These are phyloP conservation scores for Zostera marina DNA, from an alignment of 116 monocot species.

Conservation along the genomic window DNA sequence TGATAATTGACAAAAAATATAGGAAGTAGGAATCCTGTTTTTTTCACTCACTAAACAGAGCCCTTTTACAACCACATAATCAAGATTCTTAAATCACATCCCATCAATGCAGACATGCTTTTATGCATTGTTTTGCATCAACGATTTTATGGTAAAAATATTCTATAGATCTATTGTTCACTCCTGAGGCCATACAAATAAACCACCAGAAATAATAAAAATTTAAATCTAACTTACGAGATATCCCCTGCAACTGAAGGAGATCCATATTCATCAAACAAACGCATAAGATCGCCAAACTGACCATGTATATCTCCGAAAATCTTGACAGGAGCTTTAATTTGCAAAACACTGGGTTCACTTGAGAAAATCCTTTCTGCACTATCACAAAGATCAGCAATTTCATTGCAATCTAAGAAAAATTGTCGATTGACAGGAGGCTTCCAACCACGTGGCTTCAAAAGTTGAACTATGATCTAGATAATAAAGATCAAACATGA, in stretches of 20 bases:
- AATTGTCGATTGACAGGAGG: slow-evolving; percentile 95
- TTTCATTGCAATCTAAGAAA: slow-evolving; percentile 96
- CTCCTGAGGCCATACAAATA: too few relatives aligned
- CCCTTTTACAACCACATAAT: too few relatives aligned
- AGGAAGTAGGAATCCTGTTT: too few relatives aligned
- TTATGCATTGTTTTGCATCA: too few relatives aligned
- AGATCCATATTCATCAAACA: slow-evolving; percentile 98
- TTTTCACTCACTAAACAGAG: too few relatives aligned
- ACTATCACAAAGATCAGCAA: slow-evolving; percentile 97
- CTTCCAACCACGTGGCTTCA: slow-evolving; percentile 99
- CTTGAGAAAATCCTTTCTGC: slow-evolving; percentile 94
- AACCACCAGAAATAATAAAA: neutral
- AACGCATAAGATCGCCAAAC: slow-evolving; percentile 98
- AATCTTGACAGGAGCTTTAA: slow-evolving; percentile 95
- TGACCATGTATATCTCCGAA: slow-evolving; percentile 99
- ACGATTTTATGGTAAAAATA: too few relatives aligned
- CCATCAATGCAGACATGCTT: too few relatives aligned
- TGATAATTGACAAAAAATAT: too few relatives aligned
- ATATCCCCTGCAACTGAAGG: slow-evolving; percentile 98
- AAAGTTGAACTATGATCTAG: slow-evolving; percentile 76
- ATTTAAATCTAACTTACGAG: slow-evolving; percentile 38
- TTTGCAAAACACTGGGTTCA: slow-evolving; percentile 88
- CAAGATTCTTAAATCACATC: too few relatives aligned
- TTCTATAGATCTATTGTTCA: too few relatives aligned
- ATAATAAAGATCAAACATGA: slow-evolving; percentile 2